Conservation (phyloP, 2,329 filamentous ascomycete genomes). For the Penicillium sp. region DNA sequence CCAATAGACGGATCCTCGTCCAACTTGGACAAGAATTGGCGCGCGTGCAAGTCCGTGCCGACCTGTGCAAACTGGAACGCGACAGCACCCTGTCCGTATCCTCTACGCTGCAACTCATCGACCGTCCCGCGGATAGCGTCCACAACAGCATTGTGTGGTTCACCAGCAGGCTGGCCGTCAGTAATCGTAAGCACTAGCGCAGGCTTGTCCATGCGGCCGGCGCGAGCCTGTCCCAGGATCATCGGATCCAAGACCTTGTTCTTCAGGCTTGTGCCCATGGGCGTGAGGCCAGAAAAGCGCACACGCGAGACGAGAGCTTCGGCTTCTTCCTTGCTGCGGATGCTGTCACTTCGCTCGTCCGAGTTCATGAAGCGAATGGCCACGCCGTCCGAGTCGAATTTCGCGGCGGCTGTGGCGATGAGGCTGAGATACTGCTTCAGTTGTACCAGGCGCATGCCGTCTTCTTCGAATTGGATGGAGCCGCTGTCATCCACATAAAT, state of each 20-base stretch:
- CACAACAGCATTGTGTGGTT: conserved; percentile 53
- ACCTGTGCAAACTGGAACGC: conserved; percentile 68
- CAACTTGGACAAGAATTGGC: conserved; percentile 61
- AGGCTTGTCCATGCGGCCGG: conserved; percentile 57
- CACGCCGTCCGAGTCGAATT: conserved; percentile 68
- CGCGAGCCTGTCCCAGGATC: conserved; percentile 51
- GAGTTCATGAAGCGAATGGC: conserved; percentile 68
- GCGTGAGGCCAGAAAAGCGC: conserved; percentile 63
- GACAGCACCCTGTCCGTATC: conserved; percentile 56
- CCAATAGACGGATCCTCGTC: conserved; percentile 62
- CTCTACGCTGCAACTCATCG: conserved; percentile 47
- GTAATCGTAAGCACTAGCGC: conserved; percentile 63
- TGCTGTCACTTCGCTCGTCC: conserved; percentile 49
- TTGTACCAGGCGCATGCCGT: conserved; percentile 63
- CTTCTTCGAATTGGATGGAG: conserved; percentile 66
- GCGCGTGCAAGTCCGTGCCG: conserved; percentile 62
- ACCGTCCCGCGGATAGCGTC: conserved; percentile 56
- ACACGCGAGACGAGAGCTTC: conserved; percentile 55
- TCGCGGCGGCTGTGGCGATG: conserved; percentile 60
- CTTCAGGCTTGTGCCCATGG: conserved; percentile 60
- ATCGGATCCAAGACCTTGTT: conserved; percentile 62
- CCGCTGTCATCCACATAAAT: conserved; percentile 66
- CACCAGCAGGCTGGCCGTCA: conserved; percentile 63
- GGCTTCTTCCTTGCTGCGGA: conserved; percentile 56
- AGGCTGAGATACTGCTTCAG: conserved; percentile 61